A percentile compares a stretch with the other conserved stretches of the same genome.
phyloP scores from a whole-genome alignment of 345 rosid genomes.

The Linum tenue region DNA sequence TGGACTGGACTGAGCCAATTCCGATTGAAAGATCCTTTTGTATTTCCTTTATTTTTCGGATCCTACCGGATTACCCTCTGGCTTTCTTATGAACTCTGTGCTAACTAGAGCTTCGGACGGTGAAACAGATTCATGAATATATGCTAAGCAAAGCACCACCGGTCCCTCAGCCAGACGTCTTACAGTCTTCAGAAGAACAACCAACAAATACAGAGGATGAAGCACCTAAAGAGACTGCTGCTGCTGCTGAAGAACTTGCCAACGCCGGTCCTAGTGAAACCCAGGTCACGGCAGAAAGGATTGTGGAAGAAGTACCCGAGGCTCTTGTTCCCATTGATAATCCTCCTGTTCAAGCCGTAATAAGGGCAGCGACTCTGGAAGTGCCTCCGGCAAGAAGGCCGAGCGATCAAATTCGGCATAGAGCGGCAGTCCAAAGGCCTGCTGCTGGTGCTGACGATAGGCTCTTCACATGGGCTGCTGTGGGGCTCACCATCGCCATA shows the following conservation, averaged over 20 bases:
- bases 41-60: too few species aligned
- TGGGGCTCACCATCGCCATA: constrained; percentile 80
- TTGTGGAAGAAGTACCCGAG: constrained; percentile 37
- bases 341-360: constrained; percentile 26
- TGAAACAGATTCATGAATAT: constrained; percentile 69
- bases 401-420: constrained; percentile 21
- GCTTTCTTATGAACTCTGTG: background rate
- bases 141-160: constrained; percentile 77
- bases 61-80: too few species aligned
- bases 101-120: constrained; percentile 9
- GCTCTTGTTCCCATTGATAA: background rate
- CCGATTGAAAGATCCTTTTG: too few species aligned
- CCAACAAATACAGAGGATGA: constrained; percentile 14
- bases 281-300: constrained; percentile 25
- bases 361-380: constrained; percentile 20
- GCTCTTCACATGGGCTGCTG: constrained; percentile 72
- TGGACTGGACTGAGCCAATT: too few species aligned
- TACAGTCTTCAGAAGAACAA: constrained; percentile 23
- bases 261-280: constrained; percentile 19
- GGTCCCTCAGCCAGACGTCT: constrained; percentile 33
- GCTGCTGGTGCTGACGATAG: constrained; percentile 47
- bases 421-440: constrained; percentile 39
- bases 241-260: constrained; percentile 15
- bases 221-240: constrained; percentile 11
- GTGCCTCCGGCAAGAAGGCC: constrained; percentile 28